These are phyloP conservation scores for Trichoderma asperelloides DNA, from an alignment of 495 filamentous ascomycete species.

Conservation along the genomic window DNA sequence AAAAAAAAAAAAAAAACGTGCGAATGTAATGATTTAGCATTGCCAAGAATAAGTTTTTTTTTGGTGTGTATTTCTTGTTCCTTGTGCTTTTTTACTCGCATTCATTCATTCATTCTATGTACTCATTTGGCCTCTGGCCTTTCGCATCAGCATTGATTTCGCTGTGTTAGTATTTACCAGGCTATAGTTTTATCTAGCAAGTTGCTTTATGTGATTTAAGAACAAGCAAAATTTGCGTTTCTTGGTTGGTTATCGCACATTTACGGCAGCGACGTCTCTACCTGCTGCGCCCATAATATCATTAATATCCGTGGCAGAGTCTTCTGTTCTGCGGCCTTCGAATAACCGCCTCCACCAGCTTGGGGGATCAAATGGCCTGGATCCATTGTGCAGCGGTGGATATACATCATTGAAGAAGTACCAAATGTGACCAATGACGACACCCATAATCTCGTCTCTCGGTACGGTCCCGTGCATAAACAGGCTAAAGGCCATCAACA, in stretches of 20 bases:
- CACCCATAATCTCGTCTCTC: conserved; percentile 92
- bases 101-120: no score
- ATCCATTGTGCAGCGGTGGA: conserved; percentile 76
- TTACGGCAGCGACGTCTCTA: conserved; percentile 28
- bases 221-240: neutral
- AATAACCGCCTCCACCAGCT: conserved; percentile 86
- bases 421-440: conserved; percentile 91
- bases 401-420: conserved; percentile 98
- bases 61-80: no score
- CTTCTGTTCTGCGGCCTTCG: conserved; percentile 41
- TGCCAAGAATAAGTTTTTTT: no score
- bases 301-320: conserved; percentile 39
- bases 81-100: neutral
- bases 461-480: conserved; percentile 78
- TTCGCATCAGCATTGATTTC: no score
- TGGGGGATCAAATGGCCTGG: conserved; percentile 82
- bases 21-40: no score
- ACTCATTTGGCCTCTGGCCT: no score
- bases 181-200: neutral
- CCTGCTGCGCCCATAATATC: conserved; percentile 43
- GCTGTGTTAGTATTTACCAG: neutral
- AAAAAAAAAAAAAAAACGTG: neutral
- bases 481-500: conserved; percentile 82
- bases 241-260: conserved; percentile 11
- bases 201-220: neutral